Evolutionary conservation across 1,284 basidiomycete genomes (phyloP).

Genomic region (Blastosporella zonata): DNA sequence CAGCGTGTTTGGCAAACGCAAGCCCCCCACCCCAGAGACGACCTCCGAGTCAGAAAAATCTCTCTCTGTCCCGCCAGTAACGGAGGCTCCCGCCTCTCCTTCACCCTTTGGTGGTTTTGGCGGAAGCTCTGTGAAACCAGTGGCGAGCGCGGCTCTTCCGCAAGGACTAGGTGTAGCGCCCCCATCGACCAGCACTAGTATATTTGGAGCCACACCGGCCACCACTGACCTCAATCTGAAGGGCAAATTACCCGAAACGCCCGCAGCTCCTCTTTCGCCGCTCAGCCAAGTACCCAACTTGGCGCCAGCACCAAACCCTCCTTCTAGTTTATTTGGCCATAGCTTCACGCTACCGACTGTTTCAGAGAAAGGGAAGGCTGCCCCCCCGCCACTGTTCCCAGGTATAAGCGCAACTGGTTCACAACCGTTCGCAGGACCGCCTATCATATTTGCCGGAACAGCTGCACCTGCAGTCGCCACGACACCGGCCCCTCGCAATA

Average conservation of each 20-base stretch:
- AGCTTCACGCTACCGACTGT: slow-evolving; percentile 4
- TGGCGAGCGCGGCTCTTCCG: background rate
- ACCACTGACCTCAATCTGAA: background rate
- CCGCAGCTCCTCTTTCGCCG: background rate
- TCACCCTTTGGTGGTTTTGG: background rate
- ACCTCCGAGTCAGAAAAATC: slow-evolving; percentile 6
- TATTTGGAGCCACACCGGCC: slow-evolving; percentile 1
- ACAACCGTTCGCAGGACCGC: background rate
- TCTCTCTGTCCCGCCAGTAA: background rate
- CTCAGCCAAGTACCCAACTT: background rate
- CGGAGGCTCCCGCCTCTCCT: background rate
- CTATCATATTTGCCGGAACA: slow-evolving; percentile 1
- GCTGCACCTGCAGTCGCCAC: background rate
- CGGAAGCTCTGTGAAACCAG: background rate
- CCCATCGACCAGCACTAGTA: slow-evolving; percentile 3
- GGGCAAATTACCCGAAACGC: background rate
- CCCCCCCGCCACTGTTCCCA: background rate
- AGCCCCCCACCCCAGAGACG: slow-evolving; percentile 16
- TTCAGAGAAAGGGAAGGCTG: background rate
- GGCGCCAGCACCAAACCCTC: background rate
- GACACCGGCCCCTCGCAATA: slow-evolving; percentile 9
- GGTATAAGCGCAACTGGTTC: background rate
- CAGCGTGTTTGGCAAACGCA: slow-evolving; percentile 17
- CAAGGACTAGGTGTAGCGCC: background rate
- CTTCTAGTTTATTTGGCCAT: slow-evolving; percentile 7